Evolutionary conservation across 768 basidiomycete species (phyloP), one percentile per base, ranked within the genome.

Genomic region (Steccherinum ochraceum): DNA sequence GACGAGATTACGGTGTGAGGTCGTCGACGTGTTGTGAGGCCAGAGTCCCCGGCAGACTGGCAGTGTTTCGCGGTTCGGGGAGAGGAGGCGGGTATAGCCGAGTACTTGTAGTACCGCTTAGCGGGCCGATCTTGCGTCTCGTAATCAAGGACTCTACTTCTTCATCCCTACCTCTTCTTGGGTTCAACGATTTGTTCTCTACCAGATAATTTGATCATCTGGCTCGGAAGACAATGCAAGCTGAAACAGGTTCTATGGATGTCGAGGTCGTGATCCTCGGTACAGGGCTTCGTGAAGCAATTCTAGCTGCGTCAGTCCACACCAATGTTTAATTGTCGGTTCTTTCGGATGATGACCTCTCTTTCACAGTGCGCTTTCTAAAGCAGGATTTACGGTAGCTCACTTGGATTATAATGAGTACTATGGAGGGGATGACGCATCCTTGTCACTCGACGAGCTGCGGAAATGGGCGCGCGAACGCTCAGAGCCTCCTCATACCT

Each of bases 341-440:
- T n/a, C n/a, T 35, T 7, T 35, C 30, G 7, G 30, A 35, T 16
- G 30, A 35, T 7, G 16, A 35, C 16, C 30, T 35, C 30, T 35
- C 7, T 45, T 23, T 27, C 51, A 20, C 67, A 97, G 94, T 40
- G 85, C 94, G 0, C 79, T 98, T 41, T 83, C 94, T 0, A 93
- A 92, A 67, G 81, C 89, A 45, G 92, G 93, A 41, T 83, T 86
- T 67, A 86, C 79, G 53, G 84, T 97, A 23, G 89, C 89, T 0
- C 95, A 98, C 57, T 68, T 97, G 55, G 95, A 98, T 64, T 67
- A 74, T 16, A 89, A 93, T 56, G 64, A 79, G 0, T 89, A 92
- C 65, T 98, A 98, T 59, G 95, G 94, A 42, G 84, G 76, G 12
- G 73, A 83, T 44, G 81, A 93, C 64, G 92, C 94, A 0, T 86